Base-by-base conservation (phyloP, 768 basidiomycete genomes). In the Kondoa malvinella region DNA sequence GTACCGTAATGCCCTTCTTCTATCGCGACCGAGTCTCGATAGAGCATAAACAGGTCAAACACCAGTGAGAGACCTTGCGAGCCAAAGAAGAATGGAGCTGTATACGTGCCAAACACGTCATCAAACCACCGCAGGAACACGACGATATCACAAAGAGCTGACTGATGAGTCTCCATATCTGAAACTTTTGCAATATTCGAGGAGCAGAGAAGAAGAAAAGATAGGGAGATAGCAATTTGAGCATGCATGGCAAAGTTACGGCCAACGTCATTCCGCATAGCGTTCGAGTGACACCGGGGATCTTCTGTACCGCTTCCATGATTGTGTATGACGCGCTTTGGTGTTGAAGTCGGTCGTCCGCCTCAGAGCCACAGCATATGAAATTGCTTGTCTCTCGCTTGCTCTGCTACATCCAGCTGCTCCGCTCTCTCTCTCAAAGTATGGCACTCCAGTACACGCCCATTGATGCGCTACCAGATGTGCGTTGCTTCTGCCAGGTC, bases 141-240 rank as follows among this genome's bases (percentile, higher is more conserved):
- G 21, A 31, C 27, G 4, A 25, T 25, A 31, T 14, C 4, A 63
- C 61, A 29, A 17, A 29, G 61, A 14, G 33, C 30, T 27, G 29
- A 32, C 27, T 63, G 61, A 63, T 31, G 16, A 32, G 61, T 32
- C 61, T 27, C 61, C 61, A 63, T 17, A 63, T 12, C n/a, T 63
- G 29, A 8, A 32, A 63, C 61, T n/a, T 8, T 29, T 63, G 4
- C 17, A 34, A 31, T 4, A 63, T 33, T 8, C 3, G 29, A 27
- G 61, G 30, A 17, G 21, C 12, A 29, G 14, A 17, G 61, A 31
- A 63, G 27, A 32, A 27, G 61, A 63, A 27, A 63, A 12, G 15
- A 32, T 32, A 27, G 32, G 61, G 61, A 33, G 29, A 31, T 4
- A 63, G 16, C 29, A 63, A 8, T n/a, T 32, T 17, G 16, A 63